Evolutionary conservation across 345 rosid genomes (phyloP).

Genomic region (Clausena lansium): DNA sequence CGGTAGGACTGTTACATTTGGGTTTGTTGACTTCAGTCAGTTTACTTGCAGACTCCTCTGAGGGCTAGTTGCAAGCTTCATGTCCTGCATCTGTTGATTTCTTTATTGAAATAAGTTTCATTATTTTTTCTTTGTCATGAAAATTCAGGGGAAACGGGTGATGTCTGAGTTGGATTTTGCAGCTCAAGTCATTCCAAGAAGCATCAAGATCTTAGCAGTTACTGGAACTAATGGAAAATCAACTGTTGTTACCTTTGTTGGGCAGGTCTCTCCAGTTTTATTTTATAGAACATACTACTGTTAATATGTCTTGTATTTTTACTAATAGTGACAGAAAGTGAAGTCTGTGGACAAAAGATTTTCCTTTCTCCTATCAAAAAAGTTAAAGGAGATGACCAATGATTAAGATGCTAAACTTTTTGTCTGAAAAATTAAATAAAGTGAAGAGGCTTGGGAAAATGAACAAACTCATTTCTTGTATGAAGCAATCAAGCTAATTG

Average conservation of each 20-base stretch:
- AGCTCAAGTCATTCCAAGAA: conserved; percentile 26
- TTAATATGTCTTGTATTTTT: not conserved
- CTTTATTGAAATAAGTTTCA: not conserved
- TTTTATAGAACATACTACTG: no score
- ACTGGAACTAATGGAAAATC: conserved; percentile 43
- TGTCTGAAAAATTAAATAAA: not conserved
- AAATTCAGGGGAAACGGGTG: conserved; percentile 26
- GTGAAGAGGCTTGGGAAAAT: not conserved
- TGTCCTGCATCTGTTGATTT: not conserved
- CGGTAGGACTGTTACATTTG: not conserved
- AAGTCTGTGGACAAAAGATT: not conserved
- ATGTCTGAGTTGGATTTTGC: conserved; percentile 36
- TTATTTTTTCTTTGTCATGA: not conserved
- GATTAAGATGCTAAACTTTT: not conserved
- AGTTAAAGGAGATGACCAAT: not conserved
- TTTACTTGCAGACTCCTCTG: conserved; percentile 1
- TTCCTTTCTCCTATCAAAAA: not conserved
- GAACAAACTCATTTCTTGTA: not conserved
- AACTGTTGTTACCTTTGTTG: conserved; percentile 35
- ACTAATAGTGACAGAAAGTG: not conserved
- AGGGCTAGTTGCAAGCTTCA: not conserved
- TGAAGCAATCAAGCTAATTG: not conserved
- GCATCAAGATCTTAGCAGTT: conserved; percentile 32
- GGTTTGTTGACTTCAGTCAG: not conserved
- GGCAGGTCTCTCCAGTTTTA: conserved; percentile 27